Percentiles rank a stretch among this genome's conserved stretches.
These are phyloP conservation scores for Lactifluus pinguis DNA, from an alignment of 768 basidiomycete species.

Conservation along the genomic window DNA sequence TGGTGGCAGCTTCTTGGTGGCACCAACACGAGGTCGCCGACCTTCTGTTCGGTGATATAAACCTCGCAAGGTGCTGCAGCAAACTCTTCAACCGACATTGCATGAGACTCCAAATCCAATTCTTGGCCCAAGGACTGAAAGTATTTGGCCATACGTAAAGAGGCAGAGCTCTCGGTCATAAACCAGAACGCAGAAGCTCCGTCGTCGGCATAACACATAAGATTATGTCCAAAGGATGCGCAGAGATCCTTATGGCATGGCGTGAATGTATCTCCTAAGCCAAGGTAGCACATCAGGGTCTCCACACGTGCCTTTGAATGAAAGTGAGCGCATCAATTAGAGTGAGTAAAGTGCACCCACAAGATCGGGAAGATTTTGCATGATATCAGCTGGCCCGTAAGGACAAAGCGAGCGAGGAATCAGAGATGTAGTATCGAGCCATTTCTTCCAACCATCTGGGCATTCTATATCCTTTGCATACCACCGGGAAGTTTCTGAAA, in stretches of 20 bases:
- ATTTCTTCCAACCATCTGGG: slow-evolving; percentile 54
- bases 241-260: slow-evolving; percentile 82
- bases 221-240: slow-evolving; percentile 75
- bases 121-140: slow-evolving; percentile 49
- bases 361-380: slow-evolving; percentile 43
- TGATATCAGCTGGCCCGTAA: slow-evolving; percentile 45
- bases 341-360: slow-evolving; percentile 30
- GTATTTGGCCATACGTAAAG: slow-evolving; percentile 45
- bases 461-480: slow-evolving; percentile 77
- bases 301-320: slow-evolving; percentile 36
- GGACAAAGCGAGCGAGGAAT: slow-evolving; percentile 49
- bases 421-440: slow-evolving; percentile 39
- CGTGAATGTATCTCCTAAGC: slow-evolving; percentile 75
- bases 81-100: slow-evolving; percentile 54
- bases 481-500: slow-evolving; percentile 46
- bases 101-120: slow-evolving; percentile 67
- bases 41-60: slow-evolving; percentile 61
- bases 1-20: slow-evolving; percentile 79
- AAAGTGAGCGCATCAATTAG: slow-evolving; percentile 2
- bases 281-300: slow-evolving; percentile 81
- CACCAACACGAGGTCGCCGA: slow-evolving; percentile 74
- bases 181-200: slow-evolving; percentile 77
- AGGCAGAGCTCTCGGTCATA: slow-evolving; percentile 60
- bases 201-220: slow-evolving; percentile 76
- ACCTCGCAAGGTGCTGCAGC: slow-evolving; percentile 56